A percentile compares a stretch with the other conserved stretches of the same genome.
Evolutionary conservation across 768 basidiomycete species (phyloP).

Genomic region (Saitozyma sp.): DNA sequence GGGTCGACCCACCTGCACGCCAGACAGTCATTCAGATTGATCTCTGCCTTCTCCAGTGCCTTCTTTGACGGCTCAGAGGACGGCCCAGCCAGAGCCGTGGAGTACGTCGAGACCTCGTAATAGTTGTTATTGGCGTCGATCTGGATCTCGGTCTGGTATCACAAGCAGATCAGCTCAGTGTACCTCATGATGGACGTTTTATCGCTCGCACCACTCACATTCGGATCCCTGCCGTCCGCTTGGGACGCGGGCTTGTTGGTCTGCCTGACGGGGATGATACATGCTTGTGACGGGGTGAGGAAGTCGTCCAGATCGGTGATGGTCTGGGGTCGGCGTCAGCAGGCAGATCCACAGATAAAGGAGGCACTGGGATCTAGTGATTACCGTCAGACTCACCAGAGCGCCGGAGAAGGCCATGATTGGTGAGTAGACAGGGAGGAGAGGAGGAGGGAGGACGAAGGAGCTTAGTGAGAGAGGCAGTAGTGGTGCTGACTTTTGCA

Average conservation of each 20-base stretch:
- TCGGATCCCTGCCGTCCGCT: slow-evolving; percentile 20
- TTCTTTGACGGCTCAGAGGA: slow-evolving; percentile 39
- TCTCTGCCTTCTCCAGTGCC: slow-evolving; percentile 89
- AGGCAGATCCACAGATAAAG: not conserved
- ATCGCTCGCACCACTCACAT: slow-evolving; percentile 29
- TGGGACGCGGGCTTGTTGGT: slow-evolving; percentile 43
- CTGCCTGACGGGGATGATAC: slow-evolving; percentile 88
- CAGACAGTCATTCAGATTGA: slow-evolving; percentile 94
- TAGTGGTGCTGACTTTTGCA: not conserved
- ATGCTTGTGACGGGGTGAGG: slow-evolving; percentile 91
- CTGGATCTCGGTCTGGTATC: slow-evolving; percentile 78
- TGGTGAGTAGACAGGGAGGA: not conserved
- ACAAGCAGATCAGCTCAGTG: slow-evolving; percentile 13
- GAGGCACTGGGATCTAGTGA: not conserved
- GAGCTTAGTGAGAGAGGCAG: too few relatives aligned
- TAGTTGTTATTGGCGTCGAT: slow-evolving; percentile 83
- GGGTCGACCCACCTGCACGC: slow-evolving; percentile 79
- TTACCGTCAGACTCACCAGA: slow-evolving; percentile 11
- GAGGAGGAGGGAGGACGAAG: not conserved
- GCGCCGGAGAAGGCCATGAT: slow-evolving; percentile 27
- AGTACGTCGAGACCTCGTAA: slow-evolving; percentile 67
- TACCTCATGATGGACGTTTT: slow-evolving; percentile 1
- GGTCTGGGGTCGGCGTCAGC: slow-evolving; percentile 59
- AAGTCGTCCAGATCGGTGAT: slow-evolving; percentile 95
- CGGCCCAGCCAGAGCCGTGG: slow-evolving; percentile 31